phyloP scores from a whole-genome alignment of 208 protist species.

The Jaenimonas drosophilae region DNA sequence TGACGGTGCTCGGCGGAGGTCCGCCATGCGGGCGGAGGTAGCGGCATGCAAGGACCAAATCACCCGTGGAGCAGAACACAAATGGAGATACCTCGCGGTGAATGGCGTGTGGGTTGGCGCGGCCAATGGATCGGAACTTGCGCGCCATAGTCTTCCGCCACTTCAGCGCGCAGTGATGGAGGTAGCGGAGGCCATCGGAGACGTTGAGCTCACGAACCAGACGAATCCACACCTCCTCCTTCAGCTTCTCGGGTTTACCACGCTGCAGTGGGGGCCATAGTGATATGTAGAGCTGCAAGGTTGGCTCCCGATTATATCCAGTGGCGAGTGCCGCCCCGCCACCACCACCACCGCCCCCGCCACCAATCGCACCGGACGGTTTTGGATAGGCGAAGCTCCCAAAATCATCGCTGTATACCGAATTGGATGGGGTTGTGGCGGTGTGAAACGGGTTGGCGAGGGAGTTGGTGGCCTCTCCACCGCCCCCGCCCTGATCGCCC shows the following conservation, averaged over 20 bases:
- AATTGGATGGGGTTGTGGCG: too few species aligned
- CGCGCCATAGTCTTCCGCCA: constrained; percentile 30
- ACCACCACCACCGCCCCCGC: neutral
- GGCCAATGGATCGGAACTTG: constrained; percentile 29
- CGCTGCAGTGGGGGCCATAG: constrained; percentile 67
- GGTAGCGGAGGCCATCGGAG: constrained; percentile 34
- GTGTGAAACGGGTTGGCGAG: too few species aligned
- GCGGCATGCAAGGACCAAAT: constrained; percentile 57
- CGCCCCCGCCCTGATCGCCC: neutral
- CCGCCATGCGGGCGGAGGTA: constrained; percentile 59
- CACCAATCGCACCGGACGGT: neutral
- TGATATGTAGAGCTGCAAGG: constrained; percentile 71
- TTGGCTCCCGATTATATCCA: constrained; percentile 13
- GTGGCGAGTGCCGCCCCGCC: neutral
- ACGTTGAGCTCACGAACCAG: constrained; percentile 38
- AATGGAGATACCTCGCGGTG: constrained; percentile 59
- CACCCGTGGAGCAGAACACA: constrained; percentile 58
- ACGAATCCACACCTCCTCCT: constrained; percentile 15
- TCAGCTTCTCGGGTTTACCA: constrained; percentile 17
- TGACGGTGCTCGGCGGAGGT: constrained; percentile 32
- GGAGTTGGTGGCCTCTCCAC: neutral
- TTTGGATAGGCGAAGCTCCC: too few species aligned
- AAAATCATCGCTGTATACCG: too few species aligned
- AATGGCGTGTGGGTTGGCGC: constrained; percentile 43
- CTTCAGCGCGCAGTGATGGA: constrained; percentile 50